phyloP scores from a whole-genome alignment of 768 basidiomycete species.

The Leucocoprinus birnbaumii region DNA sequence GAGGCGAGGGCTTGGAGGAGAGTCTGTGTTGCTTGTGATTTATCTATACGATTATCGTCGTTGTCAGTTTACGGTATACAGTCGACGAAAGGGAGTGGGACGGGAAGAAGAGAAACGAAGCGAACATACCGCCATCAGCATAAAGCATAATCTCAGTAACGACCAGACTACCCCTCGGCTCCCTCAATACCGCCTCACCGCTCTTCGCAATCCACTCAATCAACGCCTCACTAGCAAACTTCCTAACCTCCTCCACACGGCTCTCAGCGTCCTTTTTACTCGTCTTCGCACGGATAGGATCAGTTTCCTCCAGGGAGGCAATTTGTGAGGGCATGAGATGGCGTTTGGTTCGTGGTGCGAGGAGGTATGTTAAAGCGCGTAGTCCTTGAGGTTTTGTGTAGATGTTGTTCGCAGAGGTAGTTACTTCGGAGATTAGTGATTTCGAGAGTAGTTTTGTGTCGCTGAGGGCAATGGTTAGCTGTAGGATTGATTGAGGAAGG shows the following conservation, averaged over 20 bases:
- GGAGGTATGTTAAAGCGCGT: conserved; percentile 76
- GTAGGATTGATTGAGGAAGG: not conserved
- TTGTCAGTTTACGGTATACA: too few relatives aligned
- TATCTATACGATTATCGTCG: conserved; percentile 54
- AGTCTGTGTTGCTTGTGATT: conserved; percentile 54
- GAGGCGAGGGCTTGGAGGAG: conserved; percentile 56
- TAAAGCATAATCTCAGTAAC: conserved; percentile 82
- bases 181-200: conserved; percentile 60
- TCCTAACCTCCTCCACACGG: conserved; percentile 68
- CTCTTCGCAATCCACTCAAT: conserved; percentile 66
- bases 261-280: conserved; percentile 77
- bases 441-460: conserved; percentile 91
- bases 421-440: conserved; percentile 71
- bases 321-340: conserved; percentile 89
- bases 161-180: conserved; percentile 78
- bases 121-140: conserved; percentile 72
- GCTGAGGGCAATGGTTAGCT: conserved; percentile 32
- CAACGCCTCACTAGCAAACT: conserved; percentile 70
- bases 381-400: conserved; percentile 71
- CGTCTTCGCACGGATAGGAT: conserved; percentile 61
- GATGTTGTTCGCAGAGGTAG: conserved; percentile 52
- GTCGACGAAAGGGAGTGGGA: not conserved
- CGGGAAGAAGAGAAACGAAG: not conserved
- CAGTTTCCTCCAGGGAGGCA: conserved; percentile 68
- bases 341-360: conserved; percentile 78